Evolutionary conservation across 148 eudicot genomes (phyloP), one percentile per base, ranked within the genome.

Genomic region (Persicaria maculosa): DNA sequence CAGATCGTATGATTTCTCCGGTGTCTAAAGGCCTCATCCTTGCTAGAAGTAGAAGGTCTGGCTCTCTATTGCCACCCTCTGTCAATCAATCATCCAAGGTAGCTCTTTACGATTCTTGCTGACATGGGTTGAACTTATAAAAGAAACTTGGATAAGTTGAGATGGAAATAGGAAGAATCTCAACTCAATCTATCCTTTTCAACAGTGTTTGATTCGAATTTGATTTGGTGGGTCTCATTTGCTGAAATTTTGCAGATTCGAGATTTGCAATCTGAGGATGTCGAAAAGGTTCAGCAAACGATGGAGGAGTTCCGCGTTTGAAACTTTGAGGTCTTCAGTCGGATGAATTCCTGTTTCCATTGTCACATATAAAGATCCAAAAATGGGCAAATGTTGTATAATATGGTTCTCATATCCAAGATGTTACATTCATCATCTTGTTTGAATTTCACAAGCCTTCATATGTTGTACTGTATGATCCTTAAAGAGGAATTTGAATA

Each of bases 21-120:
- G 71, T 84, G 43, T 84, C 86, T 9, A 84, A 79, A 58, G 84
- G 86, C 15, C 58, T 84, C 9, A 65, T 65, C 9, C 84, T 84
- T 45, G 84, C 90, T 43, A 79, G 91, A 79, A 81, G 58, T 46
- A 81, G 86, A 62, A 86, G 84, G 75, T 76, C 85, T 11, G 77
- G 79, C 10, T 58, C 78, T 16, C 83, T 82, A 46, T 77, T 88
- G 71, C 95, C 91, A 15, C 92, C 97, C 16, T 77, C 86, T 68
- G 50, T 12, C 1, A 83, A 80, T 74, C 90, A 72, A 79, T 40
- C 19, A 65, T 80, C 85, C 70, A 85, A 91, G 90, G 40, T 31
- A 31, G 40, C 40, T 31, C 25, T 31, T 31, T 31, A 2, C 40
- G 40, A 31, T 31, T 31, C 40, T 1, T 31, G 40, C 40, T 31